These are phyloP conservation scores for Kentomonas sorsogonicus DNA, from an alignment of 208 protist species.

Conservation along the genomic window DNA sequence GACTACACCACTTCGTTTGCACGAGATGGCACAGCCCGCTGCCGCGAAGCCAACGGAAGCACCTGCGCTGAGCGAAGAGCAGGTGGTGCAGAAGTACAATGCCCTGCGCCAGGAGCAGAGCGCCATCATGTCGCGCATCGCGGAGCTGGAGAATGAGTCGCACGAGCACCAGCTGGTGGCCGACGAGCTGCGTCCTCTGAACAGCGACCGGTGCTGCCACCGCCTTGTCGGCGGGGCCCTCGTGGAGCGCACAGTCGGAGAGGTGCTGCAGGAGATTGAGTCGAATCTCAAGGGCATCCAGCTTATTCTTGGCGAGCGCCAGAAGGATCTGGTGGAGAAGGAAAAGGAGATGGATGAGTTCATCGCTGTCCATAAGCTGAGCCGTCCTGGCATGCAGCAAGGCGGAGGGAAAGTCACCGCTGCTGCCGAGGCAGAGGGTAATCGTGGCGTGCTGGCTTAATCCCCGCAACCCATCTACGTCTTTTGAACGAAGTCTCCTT, in stretches of 20 bases:
- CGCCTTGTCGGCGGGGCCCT: conserved; percentile 93
- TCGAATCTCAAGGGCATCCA: conserved; percentile 79
- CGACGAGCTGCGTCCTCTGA: conserved; percentile 74
- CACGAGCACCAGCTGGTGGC: conserved; percentile 91
- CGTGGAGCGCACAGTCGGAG: conserved; percentile 92
- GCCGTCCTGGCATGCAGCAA: conserved; percentile 37
- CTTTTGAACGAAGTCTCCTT: too few relatives aligned
- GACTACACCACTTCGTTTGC: too few relatives aligned
- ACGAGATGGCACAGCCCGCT: neutral
- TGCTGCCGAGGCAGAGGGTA: conserved; percentile 20
- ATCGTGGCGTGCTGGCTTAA: conserved; percentile 70
- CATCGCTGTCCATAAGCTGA: conserved; percentile 70
- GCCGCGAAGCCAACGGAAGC: conserved; percentile 4
- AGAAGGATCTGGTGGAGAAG: conserved; percentile 69
- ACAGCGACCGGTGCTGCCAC: conserved; percentile 90
- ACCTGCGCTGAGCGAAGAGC: conserved; percentile 47
- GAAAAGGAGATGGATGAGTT: conserved; percentile 87
- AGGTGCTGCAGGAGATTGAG: conserved; percentile 93
- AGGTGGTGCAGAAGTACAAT: conserved; percentile 79
- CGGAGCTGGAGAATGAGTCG: conserved; percentile 82
- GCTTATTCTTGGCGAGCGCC: conserved; percentile 62
- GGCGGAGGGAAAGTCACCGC: conserved; percentile 20
- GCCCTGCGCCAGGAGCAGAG: conserved; percentile 83
- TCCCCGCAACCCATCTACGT: too few relatives aligned
- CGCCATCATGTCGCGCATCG: conserved; percentile 78